Evolutionary conservation across 352 stramenopile genomes (phyloP).

Genomic region (Globisporangium takayamanum): DNA sequence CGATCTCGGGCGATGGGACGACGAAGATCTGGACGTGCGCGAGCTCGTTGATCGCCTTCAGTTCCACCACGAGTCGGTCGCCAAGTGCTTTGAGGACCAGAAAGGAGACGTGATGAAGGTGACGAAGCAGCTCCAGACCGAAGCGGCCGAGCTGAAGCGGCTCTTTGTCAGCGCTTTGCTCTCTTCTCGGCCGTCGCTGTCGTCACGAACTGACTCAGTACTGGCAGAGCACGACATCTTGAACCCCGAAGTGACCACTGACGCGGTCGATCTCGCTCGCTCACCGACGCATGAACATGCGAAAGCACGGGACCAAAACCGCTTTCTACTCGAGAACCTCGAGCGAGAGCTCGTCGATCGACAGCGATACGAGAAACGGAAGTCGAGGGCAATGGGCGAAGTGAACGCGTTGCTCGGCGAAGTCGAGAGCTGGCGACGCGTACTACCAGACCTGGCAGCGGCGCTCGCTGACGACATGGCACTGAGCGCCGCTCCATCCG

Average conservation of each 20-base stretch:
- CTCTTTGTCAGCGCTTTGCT: slow-evolving; percentile 55
- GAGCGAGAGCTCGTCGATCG: slow-evolving; percentile 27
- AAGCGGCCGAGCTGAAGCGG: slow-evolving; percentile 59
- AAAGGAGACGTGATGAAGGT: slow-evolving; percentile 55
- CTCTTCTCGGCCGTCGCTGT: slow-evolving; percentile 12
- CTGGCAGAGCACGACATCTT: slow-evolving; percentile 4
- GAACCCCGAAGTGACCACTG: slow-evolving; percentile 10
- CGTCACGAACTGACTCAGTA: not conserved
- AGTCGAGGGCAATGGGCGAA: slow-evolving; percentile 7
- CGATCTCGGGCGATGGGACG: slow-evolving; percentile 59
- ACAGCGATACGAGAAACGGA: slow-evolving; percentile 15
- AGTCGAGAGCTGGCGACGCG: slow-evolving; percentile 33
- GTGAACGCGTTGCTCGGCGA: slow-evolving; percentile 19
- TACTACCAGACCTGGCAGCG: slow-evolving; percentile 21
- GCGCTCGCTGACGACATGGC: slow-evolving; percentile 34
- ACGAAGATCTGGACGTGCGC: slow-evolving; percentile 68
- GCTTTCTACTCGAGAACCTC: slow-evolving; percentile 39
- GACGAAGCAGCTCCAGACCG: slow-evolving; percentile 58
- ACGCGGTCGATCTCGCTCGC: not conserved
- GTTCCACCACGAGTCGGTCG: slow-evolving; percentile 69
- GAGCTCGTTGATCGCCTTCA: slow-evolving; percentile 72
- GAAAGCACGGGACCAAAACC: slow-evolving; percentile 12
- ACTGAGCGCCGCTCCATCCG: slow-evolving; percentile 6
- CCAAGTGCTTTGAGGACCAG: slow-evolving; percentile 70
- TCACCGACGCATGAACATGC: not conserved